Evolutionary conservation across 2,329 filamentous ascomycete species (phyloP), one percentile per base, ranked within the genome.

Genomic region (Ceratocystis lukuohia): DNA sequence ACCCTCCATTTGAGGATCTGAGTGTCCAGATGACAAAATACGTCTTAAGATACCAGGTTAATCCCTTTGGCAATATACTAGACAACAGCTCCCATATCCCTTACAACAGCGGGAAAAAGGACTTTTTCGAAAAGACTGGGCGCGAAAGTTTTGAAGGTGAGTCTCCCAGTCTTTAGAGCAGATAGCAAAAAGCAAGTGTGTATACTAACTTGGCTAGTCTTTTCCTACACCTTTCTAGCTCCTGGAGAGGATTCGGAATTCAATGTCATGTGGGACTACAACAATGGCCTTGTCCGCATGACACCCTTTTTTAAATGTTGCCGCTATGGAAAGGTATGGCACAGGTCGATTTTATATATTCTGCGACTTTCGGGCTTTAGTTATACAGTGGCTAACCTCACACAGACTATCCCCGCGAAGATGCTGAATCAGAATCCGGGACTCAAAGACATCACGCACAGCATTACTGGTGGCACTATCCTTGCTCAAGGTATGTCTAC

Each of bases 191-290:
- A 33, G 15, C 57, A 20, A 25, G 22, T 25, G 15, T 6, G 10
- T 22, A 17, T 33, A n/a, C 45, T 64, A 62, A 46, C 59, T 28
- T 33, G 41, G 12, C 41, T 69, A 94, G 89, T 91, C 30, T 92
- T 92, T 74, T 85, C 91, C 71, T 97, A 96, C 75, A 85, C 84
- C 45, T 96, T 95, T 79, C 83, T 80, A 70, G 74, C 88, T 2
- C 88, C 88, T 0, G 84, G 80, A 10, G 83, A 88, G 59, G 81
- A 86, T 1, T 81, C 80, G 69, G 80, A 83, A 64, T 92, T 88
- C 74, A 84, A 83, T 0, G 86, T 97, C 68, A 91, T 96, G 84
- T 99, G 94, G 94, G 94, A 99, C 75, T 96, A 96, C 77, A 93
- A 95, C 71, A 85, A 93, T 69, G 94, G 94, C 7, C 85, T 97